Percentiles rank a stretch among this genome's conserved stretches.
phyloP scores from a whole-genome alignment of 202 grass and related monocot genomes.

The Carex sylvatica region DNA sequence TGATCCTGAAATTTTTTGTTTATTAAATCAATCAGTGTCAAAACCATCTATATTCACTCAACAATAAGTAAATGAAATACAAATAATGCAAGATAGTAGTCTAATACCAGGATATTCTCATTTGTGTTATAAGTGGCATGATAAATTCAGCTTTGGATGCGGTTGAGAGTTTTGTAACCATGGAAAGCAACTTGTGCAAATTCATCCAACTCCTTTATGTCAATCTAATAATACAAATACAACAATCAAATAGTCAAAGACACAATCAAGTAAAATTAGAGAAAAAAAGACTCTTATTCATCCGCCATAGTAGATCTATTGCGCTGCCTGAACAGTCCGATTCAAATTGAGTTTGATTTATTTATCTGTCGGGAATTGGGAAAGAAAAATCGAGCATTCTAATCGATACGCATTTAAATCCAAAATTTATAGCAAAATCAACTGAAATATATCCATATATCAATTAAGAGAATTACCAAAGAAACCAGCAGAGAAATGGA shows the following conservation, averaged over 20 bases:
- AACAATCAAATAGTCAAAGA: conserved; percentile 8
- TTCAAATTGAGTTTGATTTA: too few relatives aligned
- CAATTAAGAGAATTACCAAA: too few relatives aligned
- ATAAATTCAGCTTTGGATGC: conserved; percentile 93
- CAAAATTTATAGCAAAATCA: too few relatives aligned
- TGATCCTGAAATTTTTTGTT: too few relatives aligned
- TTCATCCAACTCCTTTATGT: conserved; percentile 90
- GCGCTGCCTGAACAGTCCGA: too few relatives aligned
- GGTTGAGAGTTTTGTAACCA: conserved; percentile 90
- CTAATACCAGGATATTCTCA: conserved; percentile 88
- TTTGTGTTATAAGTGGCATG: conserved; percentile 86
- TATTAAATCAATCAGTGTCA: conserved; percentile 1
- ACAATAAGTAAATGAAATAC: conserved; percentile 24
- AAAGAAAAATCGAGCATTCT: too few relatives aligned
- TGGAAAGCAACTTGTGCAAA: conserved; percentile 87
- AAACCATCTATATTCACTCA: conserved; percentile 1
- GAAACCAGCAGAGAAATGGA: too few relatives aligned
- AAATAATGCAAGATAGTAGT: conserved; percentile 17
- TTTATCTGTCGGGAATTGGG: too few relatives aligned
- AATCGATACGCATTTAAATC: too few relatives aligned
- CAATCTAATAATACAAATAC: conserved; percentile 56
- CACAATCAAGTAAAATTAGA: conserved; percentile 3
- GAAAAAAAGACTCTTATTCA: neutral
- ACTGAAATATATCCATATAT: too few relatives aligned
- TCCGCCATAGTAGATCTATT: too few relatives aligned